Evolutionary conservation across 148 eudicot species (phyloP).

Genomic region (Amaranthus palmeri): DNA sequence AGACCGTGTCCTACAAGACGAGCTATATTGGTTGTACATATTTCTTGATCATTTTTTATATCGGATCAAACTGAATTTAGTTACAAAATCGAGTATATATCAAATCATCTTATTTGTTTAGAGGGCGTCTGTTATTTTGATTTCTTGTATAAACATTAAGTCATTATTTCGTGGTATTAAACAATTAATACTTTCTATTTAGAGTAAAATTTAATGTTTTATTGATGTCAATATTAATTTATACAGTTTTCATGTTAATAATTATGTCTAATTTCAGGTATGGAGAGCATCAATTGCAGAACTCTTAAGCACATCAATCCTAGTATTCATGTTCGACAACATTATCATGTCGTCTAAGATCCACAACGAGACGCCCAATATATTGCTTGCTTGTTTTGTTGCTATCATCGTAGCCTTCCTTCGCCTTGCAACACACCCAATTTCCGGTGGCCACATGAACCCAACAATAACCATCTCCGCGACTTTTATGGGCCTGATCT

Average conservation of each 20-base stretch:
- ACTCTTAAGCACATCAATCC: constrained; percentile 24
- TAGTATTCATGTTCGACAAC: constrained; percentile 30
- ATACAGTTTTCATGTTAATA: not conserved
- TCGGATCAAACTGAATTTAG: too few relatives aligned
- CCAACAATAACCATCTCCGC: constrained; percentile 26
- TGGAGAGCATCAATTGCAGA: constrained; percentile 31
- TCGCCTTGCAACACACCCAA: constrained; percentile 23
- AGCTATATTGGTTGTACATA: too few relatives aligned
- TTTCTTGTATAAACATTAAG: too few relatives aligned
- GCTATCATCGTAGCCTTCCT: constrained; percentile 22
- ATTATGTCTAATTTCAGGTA: constrained; percentile 3
- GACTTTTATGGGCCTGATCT: constrained; percentile 26
- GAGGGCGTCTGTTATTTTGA: too few relatives aligned
- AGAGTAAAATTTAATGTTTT: not conserved
- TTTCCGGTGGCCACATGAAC: constrained; percentile 30
- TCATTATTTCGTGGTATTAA: too few relatives aligned
- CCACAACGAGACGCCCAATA: constrained; percentile 20
- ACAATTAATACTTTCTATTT: too few relatives aligned
- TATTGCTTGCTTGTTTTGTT: constrained; percentile 15
- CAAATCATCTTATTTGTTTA: too few relatives aligned
- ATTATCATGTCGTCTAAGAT: constrained; percentile 25
- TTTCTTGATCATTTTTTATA: too few relatives aligned
- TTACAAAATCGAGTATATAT: too few relatives aligned
- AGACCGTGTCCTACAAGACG: too few relatives aligned
- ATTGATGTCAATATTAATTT: not conserved